Evolutionary conservation across 176 grass and related monocot genomes (phyloP).

Genomic region (Pontederia crassipes): DNA sequence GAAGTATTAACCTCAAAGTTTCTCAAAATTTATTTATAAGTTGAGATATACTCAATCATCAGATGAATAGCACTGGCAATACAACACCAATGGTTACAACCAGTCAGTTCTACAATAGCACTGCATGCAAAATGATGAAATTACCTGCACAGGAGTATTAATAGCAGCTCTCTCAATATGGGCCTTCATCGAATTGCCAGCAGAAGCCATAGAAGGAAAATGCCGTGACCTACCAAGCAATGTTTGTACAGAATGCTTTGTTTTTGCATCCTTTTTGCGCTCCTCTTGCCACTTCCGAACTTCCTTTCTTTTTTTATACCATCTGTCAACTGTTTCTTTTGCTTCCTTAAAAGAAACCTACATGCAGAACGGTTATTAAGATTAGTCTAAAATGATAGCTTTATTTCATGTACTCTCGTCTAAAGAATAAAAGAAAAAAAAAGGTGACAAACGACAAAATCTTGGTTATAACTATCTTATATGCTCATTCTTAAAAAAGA

Average conservation of each 20-base stretch:
- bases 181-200: constrained; percentile 38
- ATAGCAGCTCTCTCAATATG: constrained; percentile 94
- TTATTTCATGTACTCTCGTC: no score
- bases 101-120: no score
- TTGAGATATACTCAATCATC: no score
- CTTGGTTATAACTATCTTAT: no score
- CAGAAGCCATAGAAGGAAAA: constrained; percentile 48
- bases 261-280: constrained; percentile 43
- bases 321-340: constrained; percentile 57
- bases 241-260: constrained; percentile 50
- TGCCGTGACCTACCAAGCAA: constrained; percentile 68
- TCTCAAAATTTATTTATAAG: no score
- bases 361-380: constrained; percentile 17
- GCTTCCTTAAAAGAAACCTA: constrained; percentile 80
- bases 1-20: no score
- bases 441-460: no score
- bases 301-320: constrained; percentile 80
- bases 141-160: constrained; percentile 95
- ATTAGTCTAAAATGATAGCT: no score
- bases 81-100: no score
- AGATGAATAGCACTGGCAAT: no score
- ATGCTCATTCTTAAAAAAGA: no score
- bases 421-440: no score
- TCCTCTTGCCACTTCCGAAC: constrained; percentile 62
- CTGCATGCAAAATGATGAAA: background rate